Conservation (phyloP, 2,329 filamentous ascomycete species). For the Huntiella bhutanensis region DNA sequence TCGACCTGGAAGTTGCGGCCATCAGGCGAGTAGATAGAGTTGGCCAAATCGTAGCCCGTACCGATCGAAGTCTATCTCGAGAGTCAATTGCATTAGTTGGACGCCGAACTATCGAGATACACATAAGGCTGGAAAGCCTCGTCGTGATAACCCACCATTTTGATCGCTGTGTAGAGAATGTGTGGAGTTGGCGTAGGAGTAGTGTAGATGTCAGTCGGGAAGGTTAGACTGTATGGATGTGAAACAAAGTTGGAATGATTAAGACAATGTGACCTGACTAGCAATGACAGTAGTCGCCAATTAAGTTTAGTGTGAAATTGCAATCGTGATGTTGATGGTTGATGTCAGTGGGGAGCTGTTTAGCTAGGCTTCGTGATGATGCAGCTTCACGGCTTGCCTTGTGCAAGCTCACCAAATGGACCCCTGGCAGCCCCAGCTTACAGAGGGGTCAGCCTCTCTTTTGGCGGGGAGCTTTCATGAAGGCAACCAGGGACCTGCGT, state of each 20-base stretch:
- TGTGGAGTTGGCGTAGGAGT: neutral
- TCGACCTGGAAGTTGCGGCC: slow-evolving; percentile 98
- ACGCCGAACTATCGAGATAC: neutral
- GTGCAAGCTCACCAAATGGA: slow-evolving; percentile 1
- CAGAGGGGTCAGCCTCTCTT: neutral
- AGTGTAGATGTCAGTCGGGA: neutral
- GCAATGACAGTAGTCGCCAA: neutral
- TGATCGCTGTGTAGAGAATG: neutral
- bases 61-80: slow-evolving; percentile 80
- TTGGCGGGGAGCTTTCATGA: slow-evolving; percentile 1
- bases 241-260: no score
- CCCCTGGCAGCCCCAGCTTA: neutral
- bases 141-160: slow-evolving; percentile 3
- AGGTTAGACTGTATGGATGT: no score
- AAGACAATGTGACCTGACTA: neutral
- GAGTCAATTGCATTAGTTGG: neutral
- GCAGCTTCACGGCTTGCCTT: slow-evolving; percentile 12
- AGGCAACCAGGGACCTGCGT: slow-evolving; percentile 11
- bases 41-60: slow-evolving; percentile 96
- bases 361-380: slow-evolving; percentile 9
- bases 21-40: slow-evolving; percentile 98
- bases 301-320: neutral
- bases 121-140: neutral
- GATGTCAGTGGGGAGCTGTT: neutral
- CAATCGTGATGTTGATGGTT: neutral